phyloP scores from a whole-genome alignment of 306 rosid genomes.

The Cucurbita maxima region DNA sequence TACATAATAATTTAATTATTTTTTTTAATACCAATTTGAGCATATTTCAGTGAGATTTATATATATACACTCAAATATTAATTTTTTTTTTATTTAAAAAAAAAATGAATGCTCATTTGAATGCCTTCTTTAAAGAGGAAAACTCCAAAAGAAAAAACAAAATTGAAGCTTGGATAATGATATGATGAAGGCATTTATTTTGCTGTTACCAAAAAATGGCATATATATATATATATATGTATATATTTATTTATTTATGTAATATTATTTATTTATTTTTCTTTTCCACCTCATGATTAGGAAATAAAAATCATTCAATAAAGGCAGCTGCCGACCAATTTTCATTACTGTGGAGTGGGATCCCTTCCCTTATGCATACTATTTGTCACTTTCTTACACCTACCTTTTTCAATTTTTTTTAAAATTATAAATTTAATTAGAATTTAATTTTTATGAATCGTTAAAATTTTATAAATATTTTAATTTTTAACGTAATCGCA shows the following conservation, averaged over 20 bases:
- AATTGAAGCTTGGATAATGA: background rate
- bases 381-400: background rate
- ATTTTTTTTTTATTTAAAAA: too few relatives aligned
- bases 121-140: background rate
- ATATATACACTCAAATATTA: too few relatives aligned
- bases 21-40: too few relatives aligned
- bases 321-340: conserved; percentile 1
- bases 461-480: too few relatives aligned
- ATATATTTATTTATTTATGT: background rate
- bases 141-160: background rate
- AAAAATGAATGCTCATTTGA: background rate
- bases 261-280: background rate
- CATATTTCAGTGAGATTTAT: too few relatives aligned
- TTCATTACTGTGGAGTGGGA: background rate
- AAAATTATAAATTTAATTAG: too few relatives aligned
- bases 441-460: too few relatives aligned
- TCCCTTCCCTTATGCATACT: background rate
- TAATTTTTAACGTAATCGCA: too few relatives aligned
- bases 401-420: background rate
- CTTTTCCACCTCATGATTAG: background rate
- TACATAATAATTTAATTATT: too few relatives aligned
- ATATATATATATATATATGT: background rate
- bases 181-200: background rate
- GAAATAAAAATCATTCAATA: background rate
- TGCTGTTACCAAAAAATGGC: background rate